Percentiles rank a stretch among this genome's conserved stretches.
Conservation (phyloP, 495 filamentous ascomycete genomes). For the Tuber umbilicatum region DNA sequence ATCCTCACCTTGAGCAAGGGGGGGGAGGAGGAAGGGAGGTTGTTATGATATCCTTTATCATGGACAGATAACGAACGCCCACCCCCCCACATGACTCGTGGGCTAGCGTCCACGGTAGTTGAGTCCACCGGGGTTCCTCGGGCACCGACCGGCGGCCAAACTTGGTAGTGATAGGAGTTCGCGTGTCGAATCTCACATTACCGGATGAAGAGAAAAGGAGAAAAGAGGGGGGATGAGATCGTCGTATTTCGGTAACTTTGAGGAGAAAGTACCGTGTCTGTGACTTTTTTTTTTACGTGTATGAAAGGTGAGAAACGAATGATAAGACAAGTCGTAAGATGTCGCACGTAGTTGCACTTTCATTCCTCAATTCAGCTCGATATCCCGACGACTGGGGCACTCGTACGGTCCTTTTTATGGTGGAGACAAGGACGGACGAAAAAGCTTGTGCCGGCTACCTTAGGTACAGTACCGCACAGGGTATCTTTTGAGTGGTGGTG, state of each 20-base stretch:
- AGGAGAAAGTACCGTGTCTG: not conserved
- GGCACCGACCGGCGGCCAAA: not conserved
- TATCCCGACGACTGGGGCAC: not conserved
- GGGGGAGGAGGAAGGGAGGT: not conserved
- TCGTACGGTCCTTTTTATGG: not conserved
- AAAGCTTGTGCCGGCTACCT: not conserved
- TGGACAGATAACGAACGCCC: not conserved
- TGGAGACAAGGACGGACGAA: not conserved
- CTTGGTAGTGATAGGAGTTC: not conserved
- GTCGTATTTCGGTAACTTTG: not conserved
- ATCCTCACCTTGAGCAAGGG: not conserved
- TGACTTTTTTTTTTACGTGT: not conserved
- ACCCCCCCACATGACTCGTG: not conserved
- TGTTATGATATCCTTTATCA: not conserved
- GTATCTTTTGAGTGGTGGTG: not conserved
- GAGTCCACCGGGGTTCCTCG: not conserved
- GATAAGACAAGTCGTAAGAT: conserved; percentile 1
- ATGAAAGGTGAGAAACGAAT: not conserved
- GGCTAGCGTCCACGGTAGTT: not conserved
- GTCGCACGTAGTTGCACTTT: not conserved
- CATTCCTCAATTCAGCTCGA: not conserved
- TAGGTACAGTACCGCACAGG: not conserved
- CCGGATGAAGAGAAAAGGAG: not conserved
- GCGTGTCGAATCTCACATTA: not conserved
- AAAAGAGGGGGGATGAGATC: not conserved